Percentiles rank a stretch among this genome's conserved stretches.
Evolutionary conservation across 202 grass and related monocot species (phyloP).

Genomic region (Zizania palustris): DNA sequence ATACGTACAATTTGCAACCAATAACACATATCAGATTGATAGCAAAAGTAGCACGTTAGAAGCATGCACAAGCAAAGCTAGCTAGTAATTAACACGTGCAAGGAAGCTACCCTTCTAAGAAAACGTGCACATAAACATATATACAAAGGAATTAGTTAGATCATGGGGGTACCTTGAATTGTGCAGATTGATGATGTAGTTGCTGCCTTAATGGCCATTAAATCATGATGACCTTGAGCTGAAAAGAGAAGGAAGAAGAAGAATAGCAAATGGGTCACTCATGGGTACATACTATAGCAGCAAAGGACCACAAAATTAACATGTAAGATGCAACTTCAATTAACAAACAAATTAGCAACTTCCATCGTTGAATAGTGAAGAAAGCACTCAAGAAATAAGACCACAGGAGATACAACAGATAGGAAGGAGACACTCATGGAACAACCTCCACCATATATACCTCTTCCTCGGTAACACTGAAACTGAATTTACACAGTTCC

Average conservation of each 20-base stretch:
- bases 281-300: conserved; percentile 9
- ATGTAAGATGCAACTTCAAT: conserved; percentile 13
- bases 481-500: conserved; percentile 33
- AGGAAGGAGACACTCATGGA: background rate
- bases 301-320: conserved; percentile 36
- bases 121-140: background rate
- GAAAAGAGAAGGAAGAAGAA: conserved; percentile 14
- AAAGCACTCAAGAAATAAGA: conserved; percentile 17
- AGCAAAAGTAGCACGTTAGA: conserved; percentile 11
- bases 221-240: conserved; percentile 30
- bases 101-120: background rate
- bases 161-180: conserved; percentile 32
- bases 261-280: background rate
- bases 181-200: background rate
- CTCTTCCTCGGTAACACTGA: conserved; percentile 10
- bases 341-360: conserved; percentile 1
- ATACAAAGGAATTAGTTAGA: background rate
- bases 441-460: too few relatives aligned
- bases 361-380: background rate
- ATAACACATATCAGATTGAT: background rate
- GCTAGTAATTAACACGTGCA: conserved; percentile 1
- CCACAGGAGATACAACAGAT: conserved; percentile 19
- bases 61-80: background rate
- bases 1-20: background rate
- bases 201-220: conserved; percentile 9